Conservation (phyloP, 768 basidiomycete species). For the Sutorius australiensis region DNA sequence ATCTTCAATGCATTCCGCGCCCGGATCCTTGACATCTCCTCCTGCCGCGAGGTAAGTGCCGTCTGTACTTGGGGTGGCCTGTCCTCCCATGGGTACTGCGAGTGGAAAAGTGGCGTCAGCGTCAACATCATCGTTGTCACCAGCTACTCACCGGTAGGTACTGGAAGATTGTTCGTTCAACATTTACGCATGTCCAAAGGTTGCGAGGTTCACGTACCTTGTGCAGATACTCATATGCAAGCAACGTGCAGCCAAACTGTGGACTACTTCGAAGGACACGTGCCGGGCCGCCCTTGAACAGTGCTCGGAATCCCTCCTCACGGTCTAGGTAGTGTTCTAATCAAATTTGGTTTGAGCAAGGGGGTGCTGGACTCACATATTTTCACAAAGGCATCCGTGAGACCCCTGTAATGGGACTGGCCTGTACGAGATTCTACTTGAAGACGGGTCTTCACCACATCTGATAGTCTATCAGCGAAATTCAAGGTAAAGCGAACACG, state of each 20-base stretch:
- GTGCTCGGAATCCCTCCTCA: constrained; percentile 84
- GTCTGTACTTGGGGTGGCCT: constrained; percentile 66
- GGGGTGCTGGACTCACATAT: constrained; percentile 62
- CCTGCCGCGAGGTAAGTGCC: constrained; percentile 62
- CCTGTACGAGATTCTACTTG: constrained; percentile 92
- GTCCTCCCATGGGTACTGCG: constrained; percentile 79
- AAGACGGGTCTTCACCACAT: constrained; percentile 96
- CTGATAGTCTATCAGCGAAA: constrained; percentile 37
- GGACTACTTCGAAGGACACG: constrained; percentile 85
- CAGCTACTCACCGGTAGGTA: constrained; percentile 29
- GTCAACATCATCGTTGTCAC: neutral
- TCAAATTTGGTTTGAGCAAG: constrained; percentile 8
- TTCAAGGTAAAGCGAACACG: constrained; percentile 6
- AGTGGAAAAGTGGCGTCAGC: constrained; percentile 3
- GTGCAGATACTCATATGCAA: constrained; percentile 74
- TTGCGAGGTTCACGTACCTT: constrained; percentile 40
- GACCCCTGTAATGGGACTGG: constrained; percentile 86
- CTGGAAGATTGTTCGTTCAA: constrained; percentile 15
- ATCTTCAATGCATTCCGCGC: constrained; percentile 96
- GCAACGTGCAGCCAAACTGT: constrained; percentile 91
- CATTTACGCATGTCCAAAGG: neutral
- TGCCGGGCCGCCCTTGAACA: constrained; percentile 91
- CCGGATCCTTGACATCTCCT: constrained; percentile 84
- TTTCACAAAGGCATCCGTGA: constrained; percentile 83
- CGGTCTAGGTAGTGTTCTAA: constrained; percentile 45